These are phyloP conservation scores for Cercophora newfieldiana DNA, from an alignment of 495 filamentous ascomycete species.

Conservation along the genomic window DNA sequence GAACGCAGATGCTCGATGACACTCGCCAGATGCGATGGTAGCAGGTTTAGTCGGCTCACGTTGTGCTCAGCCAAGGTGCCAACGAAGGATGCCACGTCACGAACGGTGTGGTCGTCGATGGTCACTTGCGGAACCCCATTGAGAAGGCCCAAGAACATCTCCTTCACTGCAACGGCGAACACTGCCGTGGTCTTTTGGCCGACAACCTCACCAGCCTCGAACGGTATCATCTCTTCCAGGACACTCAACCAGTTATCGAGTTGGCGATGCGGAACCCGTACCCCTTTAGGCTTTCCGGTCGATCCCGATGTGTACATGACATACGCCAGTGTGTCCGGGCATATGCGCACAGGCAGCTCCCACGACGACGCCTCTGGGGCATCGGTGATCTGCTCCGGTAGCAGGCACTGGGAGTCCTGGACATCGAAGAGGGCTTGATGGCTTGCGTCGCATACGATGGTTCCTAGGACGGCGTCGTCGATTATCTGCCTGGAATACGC, in stretches of 20 bases:
- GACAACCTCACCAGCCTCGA: background rate
- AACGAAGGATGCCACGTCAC: background rate
- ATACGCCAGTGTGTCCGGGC: background rate
- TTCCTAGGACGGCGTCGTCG: background rate
- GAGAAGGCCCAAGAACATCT: background rate
- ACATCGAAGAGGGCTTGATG: background rate
- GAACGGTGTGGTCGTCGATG: background rate
- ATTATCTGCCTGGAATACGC: background rate
- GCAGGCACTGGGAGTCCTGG: background rate
- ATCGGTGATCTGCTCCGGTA: background rate
- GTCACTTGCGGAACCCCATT: constrained; percentile 3
- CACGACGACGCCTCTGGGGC: background rate
- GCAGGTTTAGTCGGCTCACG: background rate
- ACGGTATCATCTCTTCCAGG: background rate
- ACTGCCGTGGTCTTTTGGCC: background rate
- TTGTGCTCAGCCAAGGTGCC: background rate
- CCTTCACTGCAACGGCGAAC: background rate
- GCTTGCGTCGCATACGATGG: background rate
- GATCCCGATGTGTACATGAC: constrained; percentile 3
- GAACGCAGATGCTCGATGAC: background rate
- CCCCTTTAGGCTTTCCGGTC: background rate
- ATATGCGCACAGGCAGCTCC: background rate
- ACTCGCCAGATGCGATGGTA: background rate
- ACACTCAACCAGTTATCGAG: background rate
- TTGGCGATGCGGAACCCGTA: background rate